Percentiles rank a stretch among this genome's conserved stretches.
Evolutionary conservation across 352 stramenopile species (phyloP).

Genomic region (Blastocystis hominis): DNA sequence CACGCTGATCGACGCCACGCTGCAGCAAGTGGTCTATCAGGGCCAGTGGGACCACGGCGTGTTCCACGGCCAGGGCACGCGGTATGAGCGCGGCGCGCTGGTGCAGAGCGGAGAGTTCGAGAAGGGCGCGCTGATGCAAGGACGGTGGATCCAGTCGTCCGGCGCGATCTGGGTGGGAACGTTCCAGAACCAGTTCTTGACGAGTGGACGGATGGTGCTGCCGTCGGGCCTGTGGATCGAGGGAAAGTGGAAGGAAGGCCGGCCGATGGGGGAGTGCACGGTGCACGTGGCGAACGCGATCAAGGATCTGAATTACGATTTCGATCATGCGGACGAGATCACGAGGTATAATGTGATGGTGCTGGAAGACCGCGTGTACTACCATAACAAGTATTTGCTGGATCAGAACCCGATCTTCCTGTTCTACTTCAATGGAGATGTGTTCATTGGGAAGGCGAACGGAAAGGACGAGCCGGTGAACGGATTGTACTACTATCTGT

Average conservation of each 20-base stretch:
- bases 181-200: neutral
- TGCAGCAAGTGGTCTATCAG: constrained; percentile 2
- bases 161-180: neutral
- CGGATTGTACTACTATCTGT: neutral
- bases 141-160: neutral
- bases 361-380: neutral
- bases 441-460: neutral
- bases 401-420: neutral
- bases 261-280: neutral
- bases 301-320: neutral
- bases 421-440: constrained; percentile 28
- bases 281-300: neutral
- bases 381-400: neutral
- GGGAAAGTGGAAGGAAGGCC: neutral
- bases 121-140: neutral
- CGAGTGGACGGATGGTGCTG: neutral
- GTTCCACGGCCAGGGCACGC: neutral
- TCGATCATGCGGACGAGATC: neutral
- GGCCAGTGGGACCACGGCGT: neutral
- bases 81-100: neutral
- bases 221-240: neutral
- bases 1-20: neutral
- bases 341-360: neutral
- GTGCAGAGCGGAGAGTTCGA: neutral
- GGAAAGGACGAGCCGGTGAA: neutral